A percentile compares a stretch with the other conserved stretches of the same genome.
These are phyloP conservation scores for Cnidoscolus chayamansa DNA, from an alignment of 441 rosid species.

Conservation along the genomic window DNA sequence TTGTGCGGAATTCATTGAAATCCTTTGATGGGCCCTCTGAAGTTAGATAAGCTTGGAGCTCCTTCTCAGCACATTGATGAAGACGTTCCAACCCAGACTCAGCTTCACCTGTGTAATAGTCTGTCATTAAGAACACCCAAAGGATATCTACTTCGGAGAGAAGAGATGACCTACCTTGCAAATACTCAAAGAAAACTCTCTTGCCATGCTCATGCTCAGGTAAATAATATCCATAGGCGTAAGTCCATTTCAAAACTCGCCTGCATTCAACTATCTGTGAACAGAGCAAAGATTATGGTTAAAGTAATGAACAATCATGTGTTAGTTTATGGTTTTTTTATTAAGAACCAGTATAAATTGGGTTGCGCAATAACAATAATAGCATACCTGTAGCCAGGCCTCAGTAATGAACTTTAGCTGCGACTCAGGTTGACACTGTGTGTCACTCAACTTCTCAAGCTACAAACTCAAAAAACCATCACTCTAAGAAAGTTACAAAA, in stretches of 20 bases:
- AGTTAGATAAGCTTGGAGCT: constrained; percentile 52
- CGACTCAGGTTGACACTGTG: constrained; percentile 70
- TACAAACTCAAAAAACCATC: constrained; percentile 29
- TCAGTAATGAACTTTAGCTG: constrained; percentile 87
- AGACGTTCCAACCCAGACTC: constrained; percentile 92
- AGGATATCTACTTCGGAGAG: not conserved
- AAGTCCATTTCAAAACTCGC: constrained; percentile 92
- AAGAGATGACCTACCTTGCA: constrained; percentile 61
- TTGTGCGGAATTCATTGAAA: constrained; percentile 81
- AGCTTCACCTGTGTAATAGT: constrained; percentile 65
- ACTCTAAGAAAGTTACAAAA: constrained; percentile 18
- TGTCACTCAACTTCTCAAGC: constrained; percentile 82
- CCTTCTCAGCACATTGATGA: constrained; percentile 96
- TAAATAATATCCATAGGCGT: constrained; percentile 87
- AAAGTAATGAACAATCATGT: not conserved
- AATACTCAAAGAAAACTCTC: constrained; percentile 78
- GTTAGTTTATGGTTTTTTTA: not conserved
- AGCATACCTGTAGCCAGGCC: constrained; percentile 86
- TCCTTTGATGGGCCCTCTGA: constrained; percentile 60
- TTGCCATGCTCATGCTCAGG: constrained; percentile 73
- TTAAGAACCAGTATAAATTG: not conserved
- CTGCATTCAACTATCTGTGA: constrained; percentile 87
- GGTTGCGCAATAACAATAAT: not conserved
- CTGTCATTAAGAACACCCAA: constrained; percentile 13
- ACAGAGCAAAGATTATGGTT: constrained; percentile 9